A percentile compares a stretch with the other conserved stretches of the same genome.
These are phyloP conservation scores for Puccinia sorghi DNA, from an alignment of 1,284 basidiomycete genomes.

Conservation along the genomic window DNA sequence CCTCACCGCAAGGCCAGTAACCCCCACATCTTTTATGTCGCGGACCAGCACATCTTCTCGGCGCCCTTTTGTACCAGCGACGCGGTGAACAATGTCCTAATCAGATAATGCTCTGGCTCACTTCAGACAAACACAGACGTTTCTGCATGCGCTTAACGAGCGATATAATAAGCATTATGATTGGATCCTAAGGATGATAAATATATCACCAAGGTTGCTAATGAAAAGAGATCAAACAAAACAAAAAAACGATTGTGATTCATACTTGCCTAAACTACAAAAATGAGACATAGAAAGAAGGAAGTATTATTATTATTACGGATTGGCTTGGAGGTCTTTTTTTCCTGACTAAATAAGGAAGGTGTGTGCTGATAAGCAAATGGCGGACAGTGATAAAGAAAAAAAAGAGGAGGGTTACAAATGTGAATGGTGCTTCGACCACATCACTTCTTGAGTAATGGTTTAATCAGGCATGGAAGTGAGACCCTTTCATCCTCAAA, in stretches of 20 bases:
- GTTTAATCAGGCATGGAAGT: neutral
- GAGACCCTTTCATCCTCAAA: neutral
- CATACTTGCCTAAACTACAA: neutral
- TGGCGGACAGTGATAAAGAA: neutral
- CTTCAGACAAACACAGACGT: too few species aligned
- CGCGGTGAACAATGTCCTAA: too few species aligned
- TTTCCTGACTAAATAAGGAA: neutral
- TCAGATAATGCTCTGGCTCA: too few species aligned
- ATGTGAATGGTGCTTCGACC: neutral
- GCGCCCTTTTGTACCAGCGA: too few species aligned
- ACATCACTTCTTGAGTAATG: too few species aligned
- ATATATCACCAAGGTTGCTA: neutral
- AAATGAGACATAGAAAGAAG: neutral
- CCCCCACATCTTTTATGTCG: too few species aligned
- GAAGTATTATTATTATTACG: conserved; percentile 8
- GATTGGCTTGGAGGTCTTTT: neutral
- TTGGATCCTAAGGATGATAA: neutral
- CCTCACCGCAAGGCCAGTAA: too few species aligned
- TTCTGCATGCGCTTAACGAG: too few species aligned
- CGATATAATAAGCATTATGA: too few species aligned
- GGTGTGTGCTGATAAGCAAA: neutral
- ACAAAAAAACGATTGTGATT: neutral
- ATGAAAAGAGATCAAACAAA: neutral
- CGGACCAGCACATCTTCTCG: too few species aligned
- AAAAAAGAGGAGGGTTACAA: neutral